These are phyloP conservation scores for Abrus pulchellus DNA, from an alignment of 306 rosid genomes.

Conservation along the genomic window DNA sequence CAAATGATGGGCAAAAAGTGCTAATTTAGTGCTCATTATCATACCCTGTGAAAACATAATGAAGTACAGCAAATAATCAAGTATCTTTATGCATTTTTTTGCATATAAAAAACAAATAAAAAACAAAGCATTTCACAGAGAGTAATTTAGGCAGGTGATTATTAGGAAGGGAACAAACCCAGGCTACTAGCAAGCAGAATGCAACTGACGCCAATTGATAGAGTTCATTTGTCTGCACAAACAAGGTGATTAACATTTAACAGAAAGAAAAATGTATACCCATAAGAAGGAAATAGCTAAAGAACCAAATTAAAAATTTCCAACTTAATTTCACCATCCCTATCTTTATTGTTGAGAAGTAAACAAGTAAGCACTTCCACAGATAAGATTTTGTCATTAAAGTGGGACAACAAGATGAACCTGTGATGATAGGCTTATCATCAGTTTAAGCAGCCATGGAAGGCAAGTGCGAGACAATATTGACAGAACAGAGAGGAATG, in stretches of 20 bases:
- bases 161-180: constrained; percentile 73
- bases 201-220: constrained; percentile 97
- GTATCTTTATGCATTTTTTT: constrained; percentile 2
- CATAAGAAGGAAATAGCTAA: constrained; percentile 32
- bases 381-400: constrained; percentile 34
- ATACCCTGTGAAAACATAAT: constrained; percentile 31
- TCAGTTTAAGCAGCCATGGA: constrained; percentile 92
- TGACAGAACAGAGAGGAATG: constrained; percentile 82
- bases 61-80: constrained; percentile 17
- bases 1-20: constrained; percentile 12
- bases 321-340: constrained; percentile 39
- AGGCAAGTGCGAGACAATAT: constrained; percentile 87
- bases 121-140: constrained; percentile 34
- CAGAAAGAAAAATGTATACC: constrained; percentile 45
- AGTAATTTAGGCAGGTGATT: constrained; percentile 41
- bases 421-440: constrained; percentile 97
- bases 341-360: constrained; percentile 20
- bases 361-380: constrained; percentile 39
- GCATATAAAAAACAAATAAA: constrained; percentile 19
- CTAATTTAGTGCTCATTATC: constrained; percentile 14
- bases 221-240: constrained; percentile 93
- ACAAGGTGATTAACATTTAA: constrained; percentile 41
- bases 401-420: constrained; percentile 51
- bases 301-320: constrained; percentile 35
- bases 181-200: constrained; percentile 94